Conservation (phyloP, 106 monocot genomes). For the Ottelia alismoides region DNA sequence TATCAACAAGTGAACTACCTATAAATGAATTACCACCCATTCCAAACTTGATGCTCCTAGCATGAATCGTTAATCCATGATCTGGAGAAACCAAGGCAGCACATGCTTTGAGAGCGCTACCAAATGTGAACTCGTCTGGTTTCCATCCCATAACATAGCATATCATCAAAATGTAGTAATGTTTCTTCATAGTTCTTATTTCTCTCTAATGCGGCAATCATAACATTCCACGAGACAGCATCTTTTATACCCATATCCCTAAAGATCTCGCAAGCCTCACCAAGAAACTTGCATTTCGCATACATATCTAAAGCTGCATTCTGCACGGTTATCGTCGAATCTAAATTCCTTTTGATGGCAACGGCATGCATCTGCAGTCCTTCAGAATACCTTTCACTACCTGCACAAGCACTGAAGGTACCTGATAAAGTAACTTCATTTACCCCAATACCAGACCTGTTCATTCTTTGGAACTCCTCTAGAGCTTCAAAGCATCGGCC, state of each 20-base stretch:
- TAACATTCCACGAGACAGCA: slow-evolving; percentile 74
- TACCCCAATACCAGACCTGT: slow-evolving; percentile 24
- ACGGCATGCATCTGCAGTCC: slow-evolving; percentile 60
- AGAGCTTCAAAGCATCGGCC: slow-evolving; percentile 35
- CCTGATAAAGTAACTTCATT: slow-evolving; percentile 70
- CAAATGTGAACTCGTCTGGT: slow-evolving; percentile 91
- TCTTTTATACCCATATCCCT: slow-evolving; percentile 45
- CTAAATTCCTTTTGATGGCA: slow-evolving; percentile 40
- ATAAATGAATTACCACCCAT: slow-evolving; percentile 56
- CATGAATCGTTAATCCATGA: slow-evolving; percentile 43
- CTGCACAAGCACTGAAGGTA: slow-evolving; percentile 79
- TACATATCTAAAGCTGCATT: slow-evolving; percentile 89
- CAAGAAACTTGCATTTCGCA: slow-evolving; percentile 61
- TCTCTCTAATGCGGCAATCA: slow-evolving; percentile 76
- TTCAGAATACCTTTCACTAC: slow-evolving; percentile 31
- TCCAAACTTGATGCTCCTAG: slow-evolving; percentile 59
- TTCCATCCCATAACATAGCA: slow-evolving; percentile 47
- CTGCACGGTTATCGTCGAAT: slow-evolving; percentile 36
- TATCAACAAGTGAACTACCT: slow-evolving; percentile 66
- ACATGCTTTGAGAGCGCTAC: slow-evolving; percentile 93
- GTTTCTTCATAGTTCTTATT: slow-evolving; percentile 56
- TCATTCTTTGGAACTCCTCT: slow-evolving; percentile 48
- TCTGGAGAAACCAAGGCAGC: slow-evolving; percentile 35
- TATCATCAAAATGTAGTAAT: slow-evolving; percentile 39
- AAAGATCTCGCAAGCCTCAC: slow-evolving; percentile 38